Base-by-base conservation (phyloP, 108 stramenopile genomes). In the Mediolabrus comicus region DNA sequence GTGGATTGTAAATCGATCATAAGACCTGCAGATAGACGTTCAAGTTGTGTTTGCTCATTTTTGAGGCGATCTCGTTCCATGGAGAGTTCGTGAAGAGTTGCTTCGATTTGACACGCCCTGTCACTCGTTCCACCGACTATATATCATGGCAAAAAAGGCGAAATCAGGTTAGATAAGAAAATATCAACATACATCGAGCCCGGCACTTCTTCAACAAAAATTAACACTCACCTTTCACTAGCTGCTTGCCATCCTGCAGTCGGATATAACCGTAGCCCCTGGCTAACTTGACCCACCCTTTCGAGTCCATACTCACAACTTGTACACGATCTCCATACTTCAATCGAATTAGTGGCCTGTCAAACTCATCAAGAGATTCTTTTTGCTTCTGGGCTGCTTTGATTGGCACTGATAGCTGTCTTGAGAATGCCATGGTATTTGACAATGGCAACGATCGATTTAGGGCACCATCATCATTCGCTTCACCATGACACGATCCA, bases 201-300 rank as follows among this genome's bases (percentile, higher is more conserved):
- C n/a, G 25, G 14, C 14, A 14, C 57, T 11, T 10, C 25, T 2
- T 28, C 13, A 56, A 57, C 6, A 19, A 56, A 17, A 27, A 63
- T 12, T 16, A 43, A 25, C 6, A 61, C 85, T 26, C 41, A 87
- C 86, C 89, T 84, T 90, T 90, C 24, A 90, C 84, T 28, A 89
- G 67, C 75, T 83, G 79, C 64, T 78, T 75, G 41, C 82, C 90
- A 52, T 81, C 79, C 32, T 79, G 73, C 34, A 84, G 64, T 38
- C 77, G 72, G 11, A 91, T 84, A 60, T 84, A 91, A 24, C 90
- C 90, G 69, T 88, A 88, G 7, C 90, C 90, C 63, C 90, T 67
- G 4, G 90, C 87, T 51, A 91, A 66, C 51, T 91, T 91, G 6
- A 87, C 90, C 90, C 90, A 91, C 51, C 87, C 87, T 46, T 62